Evolutionary conservation across 208 protist species (phyloP).

Genomic region (Leishmania amazonensis): DNA sequence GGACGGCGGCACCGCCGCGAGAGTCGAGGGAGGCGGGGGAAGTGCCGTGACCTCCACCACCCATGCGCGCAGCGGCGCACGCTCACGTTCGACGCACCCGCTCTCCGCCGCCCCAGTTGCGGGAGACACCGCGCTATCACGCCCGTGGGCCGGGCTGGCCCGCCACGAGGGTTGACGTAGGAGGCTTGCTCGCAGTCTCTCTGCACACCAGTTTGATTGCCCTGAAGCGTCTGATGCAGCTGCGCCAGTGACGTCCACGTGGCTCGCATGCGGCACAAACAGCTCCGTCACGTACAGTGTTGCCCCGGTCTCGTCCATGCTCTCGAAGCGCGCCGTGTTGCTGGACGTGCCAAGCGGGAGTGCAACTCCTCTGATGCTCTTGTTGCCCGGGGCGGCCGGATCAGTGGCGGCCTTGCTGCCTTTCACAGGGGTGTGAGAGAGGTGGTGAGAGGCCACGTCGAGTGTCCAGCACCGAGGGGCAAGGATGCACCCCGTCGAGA

Average conservation of each 20-base stretch:
- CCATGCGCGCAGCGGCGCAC: slow-evolving; percentile 20
- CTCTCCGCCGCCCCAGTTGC: background rate
- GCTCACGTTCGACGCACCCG: background rate
- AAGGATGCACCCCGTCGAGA: slow-evolving; percentile 56
- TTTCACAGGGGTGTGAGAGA: slow-evolving; percentile 17
- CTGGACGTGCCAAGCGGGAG: slow-evolving; percentile 25
- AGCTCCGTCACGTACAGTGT: slow-evolving; percentile 63
- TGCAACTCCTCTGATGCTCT: background rate
- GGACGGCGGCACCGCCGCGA: background rate
- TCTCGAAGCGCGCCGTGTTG: slow-evolving; percentile 59
- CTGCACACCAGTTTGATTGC: background rate
- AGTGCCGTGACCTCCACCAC: slow-evolving; percentile 21
- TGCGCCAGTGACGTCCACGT: background rate
- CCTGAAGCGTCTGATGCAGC: background rate
- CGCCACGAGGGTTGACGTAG: slow-evolving; percentile 2
- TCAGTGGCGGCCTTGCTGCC: background rate
- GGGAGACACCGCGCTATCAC: background rate
- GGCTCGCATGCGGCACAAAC: slow-evolving; percentile 35
- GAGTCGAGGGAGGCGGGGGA: background rate
- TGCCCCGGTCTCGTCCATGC: slow-evolving; percentile 27
- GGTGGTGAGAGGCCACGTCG: slow-evolving; percentile 54
- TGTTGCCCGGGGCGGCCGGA: no score
- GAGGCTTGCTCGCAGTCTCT: slow-evolving; percentile 6
- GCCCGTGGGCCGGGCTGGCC: background rate
- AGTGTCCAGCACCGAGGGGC: slow-evolving; percentile 57